phyloP scores from a whole-genome alignment of 2,329 filamentous ascomycete genomes.

The Trichophyton schoenleinii region DNA sequence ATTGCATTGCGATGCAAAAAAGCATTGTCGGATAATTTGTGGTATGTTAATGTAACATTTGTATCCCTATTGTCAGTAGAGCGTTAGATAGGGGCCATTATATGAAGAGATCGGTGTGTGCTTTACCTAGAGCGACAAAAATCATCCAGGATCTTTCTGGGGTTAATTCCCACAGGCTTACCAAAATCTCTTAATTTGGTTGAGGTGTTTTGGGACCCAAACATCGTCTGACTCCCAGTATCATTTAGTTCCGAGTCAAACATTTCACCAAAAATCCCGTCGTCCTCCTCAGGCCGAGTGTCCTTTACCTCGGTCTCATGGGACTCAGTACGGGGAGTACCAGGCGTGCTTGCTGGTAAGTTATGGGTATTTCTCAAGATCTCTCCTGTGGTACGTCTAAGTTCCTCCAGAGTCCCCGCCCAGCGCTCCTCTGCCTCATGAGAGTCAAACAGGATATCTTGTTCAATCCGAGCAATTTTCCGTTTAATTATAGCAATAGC shows the following conservation, averaged over 20 bases:
- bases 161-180: slow-evolving; percentile 63
- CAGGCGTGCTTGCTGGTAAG: slow-evolving; percentile 17
- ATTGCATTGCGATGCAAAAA: slow-evolving; percentile 68
- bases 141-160: slow-evolving; percentile 68
- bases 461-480: slow-evolving; percentile 65
- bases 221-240: slow-evolving; percentile 33
- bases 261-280: slow-evolving; percentile 43
- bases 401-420: slow-evolving; percentile 44
- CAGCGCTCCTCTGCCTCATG: slow-evolving; percentile 53
- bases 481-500: slow-evolving; percentile 54
- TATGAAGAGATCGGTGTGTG: not conserved
- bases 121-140: slow-evolving; percentile 64
- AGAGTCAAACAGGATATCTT: slow-evolving; percentile 62
- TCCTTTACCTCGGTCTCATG: not conserved
- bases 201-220: slow-evolving; percentile 16
- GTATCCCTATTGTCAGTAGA: slow-evolving; percentile 48
- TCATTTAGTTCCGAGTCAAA: slow-evolving; percentile 35
- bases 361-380: slow-evolving; percentile 17
- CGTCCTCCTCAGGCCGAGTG: slow-evolving; percentile 30
- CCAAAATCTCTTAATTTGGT: slow-evolving; percentile 70
- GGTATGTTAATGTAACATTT: slow-evolving; percentile 53
- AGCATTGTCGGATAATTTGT: slow-evolving; percentile 55
- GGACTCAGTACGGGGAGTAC: not conserved
- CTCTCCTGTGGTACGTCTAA: slow-evolving; percentile 52
- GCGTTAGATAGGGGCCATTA: slow-evolving; percentile 12